A percentile compares a stretch with the other conserved stretches of the same genome.
Evolutionary conservation across 257 asterid species (phyloP).

Genomic region (Capsicum baccatum): DNA sequence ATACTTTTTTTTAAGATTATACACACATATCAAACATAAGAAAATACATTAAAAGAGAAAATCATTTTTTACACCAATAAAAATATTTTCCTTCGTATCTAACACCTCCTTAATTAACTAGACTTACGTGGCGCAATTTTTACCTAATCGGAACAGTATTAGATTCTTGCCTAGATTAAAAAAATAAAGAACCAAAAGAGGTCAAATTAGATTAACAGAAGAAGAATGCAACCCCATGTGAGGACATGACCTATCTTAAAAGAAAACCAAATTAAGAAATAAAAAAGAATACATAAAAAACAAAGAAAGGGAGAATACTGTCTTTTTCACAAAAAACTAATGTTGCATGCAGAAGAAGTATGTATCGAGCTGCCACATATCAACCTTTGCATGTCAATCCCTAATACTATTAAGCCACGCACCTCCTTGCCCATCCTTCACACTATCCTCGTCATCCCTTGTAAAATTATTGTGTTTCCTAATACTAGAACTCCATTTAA

Average conservation of each 20-base stretch:
- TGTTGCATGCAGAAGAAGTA: constrained; percentile 62
- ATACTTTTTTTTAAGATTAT: too few species aligned
- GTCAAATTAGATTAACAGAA: background rate
- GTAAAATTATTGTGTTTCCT: background rate
- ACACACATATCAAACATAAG: too few species aligned
- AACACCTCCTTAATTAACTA: background rate
- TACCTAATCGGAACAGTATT: background rate
- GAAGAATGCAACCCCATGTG: background rate
- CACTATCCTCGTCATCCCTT: constrained; percentile 62
- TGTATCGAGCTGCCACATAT: constrained; percentile 80
- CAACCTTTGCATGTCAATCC: constrained; percentile 60
- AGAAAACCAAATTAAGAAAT: background rate
- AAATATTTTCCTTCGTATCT: too few species aligned
- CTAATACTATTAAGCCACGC: constrained; percentile 84
- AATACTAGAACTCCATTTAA: background rate
- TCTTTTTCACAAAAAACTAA: background rate
- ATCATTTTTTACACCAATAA: too few species aligned
- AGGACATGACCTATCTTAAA: constrained; percentile 20
- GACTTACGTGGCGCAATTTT: background rate
- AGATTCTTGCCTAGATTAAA: background rate
- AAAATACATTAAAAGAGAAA: too few species aligned
- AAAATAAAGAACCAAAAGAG: background rate
- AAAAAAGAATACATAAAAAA: background rate
- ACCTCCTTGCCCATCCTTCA: constrained; percentile 69
- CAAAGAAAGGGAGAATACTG: background rate